phyloP scores from a whole-genome alignment of 2,329 filamentous ascomycete species.

The Venturia oleaginea region DNA sequence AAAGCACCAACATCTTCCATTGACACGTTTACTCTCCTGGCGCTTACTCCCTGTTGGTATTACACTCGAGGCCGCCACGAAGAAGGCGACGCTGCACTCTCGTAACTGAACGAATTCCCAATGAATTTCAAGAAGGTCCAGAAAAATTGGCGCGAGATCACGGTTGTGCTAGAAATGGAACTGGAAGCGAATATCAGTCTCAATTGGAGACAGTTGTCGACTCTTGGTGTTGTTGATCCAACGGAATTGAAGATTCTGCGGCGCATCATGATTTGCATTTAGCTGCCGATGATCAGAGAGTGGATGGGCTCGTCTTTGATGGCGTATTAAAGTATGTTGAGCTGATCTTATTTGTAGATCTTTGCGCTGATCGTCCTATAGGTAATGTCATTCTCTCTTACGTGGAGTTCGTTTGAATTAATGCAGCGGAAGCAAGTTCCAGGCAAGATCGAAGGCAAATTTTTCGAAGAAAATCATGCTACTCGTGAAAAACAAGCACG shows the following conservation, averaged over 20 bases:
- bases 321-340: slow-evolving; percentile 17
- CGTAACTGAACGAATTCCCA: slow-evolving; percentile 16
- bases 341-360: too few species aligned
- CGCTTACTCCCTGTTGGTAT: slow-evolving; percentile 19
- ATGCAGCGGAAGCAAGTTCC: too few species aligned
- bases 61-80: slow-evolving; percentile 17
- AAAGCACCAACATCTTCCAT: slow-evolving; percentile 14
- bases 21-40: slow-evolving; percentile 21
- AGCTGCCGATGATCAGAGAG: slow-evolving; percentile 18
- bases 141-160: slow-evolving; percentile 11
- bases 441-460: too few species aligned
- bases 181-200: slow-evolving; percentile 18
- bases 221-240: slow-evolving; percentile 17
- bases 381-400: neutral
- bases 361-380: neutral
- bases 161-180: slow-evolving; percentile 17
- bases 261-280: slow-evolving; percentile 18
- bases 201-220: slow-evolving; percentile 18
- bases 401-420: too few species aligned
- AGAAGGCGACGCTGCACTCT: slow-evolving; percentile 18
- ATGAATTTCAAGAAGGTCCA: slow-evolving; percentile 17
- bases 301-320: slow-evolving; percentile 19
- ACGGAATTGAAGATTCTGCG: slow-evolving; percentile 18
- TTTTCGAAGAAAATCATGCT: too few species aligned
- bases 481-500: too few species aligned